Conservation (phyloP, 305 asterid genomes). For the Lippia alba region DNA sequence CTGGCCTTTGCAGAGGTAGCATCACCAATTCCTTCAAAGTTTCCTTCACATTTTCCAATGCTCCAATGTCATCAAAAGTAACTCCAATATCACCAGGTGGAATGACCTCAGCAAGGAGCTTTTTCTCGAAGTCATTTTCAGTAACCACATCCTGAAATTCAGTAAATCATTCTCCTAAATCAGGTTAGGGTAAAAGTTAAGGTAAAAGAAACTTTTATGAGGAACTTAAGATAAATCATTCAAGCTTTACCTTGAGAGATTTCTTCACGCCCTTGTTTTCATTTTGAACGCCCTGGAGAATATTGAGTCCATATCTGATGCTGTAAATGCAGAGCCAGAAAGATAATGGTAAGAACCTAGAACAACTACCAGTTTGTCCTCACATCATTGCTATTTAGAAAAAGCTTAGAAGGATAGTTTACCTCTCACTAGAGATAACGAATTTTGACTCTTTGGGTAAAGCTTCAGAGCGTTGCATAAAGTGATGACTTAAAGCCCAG, state of each 20-base stretch:
- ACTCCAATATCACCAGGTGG: conserved; percentile 91
- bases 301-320: conserved; percentile 67
- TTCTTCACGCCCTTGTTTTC: conserved; percentile 74
- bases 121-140: conserved; percentile 89
- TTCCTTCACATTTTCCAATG: conserved; percentile 88
- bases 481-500: conserved; percentile 87
- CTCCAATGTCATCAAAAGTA: conserved; percentile 86
- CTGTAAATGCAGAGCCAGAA: conserved; percentile 50
- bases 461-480: conserved; percentile 61
- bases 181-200: conserved; percentile 1
- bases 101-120: conserved; percentile 85
- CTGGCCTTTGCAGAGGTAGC: conserved; percentile 96
- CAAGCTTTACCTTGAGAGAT: conserved; percentile 62
- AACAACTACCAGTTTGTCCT: background rate
- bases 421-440: conserved; percentile 69
- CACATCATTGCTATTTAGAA: conserved; percentile 13
- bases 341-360: conserved; percentile 23
- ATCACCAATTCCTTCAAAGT: conserved; percentile 90
- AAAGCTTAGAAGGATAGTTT: conserved; percentile 16
- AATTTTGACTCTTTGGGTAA: conserved; percentile 48
- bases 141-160: conserved; percentile 79
- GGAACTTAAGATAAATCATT: conserved; percentile 16
- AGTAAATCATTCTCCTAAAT: conserved; percentile 24
- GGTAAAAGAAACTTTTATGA: background rate
- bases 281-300: conserved; percentile 69